A percentile compares a stretch with the other conserved stretches of the same genome.
phyloP scores from a whole-genome alignment of 192 early-diverging fungal species.

The Cetraspora pellucida region DNA sequence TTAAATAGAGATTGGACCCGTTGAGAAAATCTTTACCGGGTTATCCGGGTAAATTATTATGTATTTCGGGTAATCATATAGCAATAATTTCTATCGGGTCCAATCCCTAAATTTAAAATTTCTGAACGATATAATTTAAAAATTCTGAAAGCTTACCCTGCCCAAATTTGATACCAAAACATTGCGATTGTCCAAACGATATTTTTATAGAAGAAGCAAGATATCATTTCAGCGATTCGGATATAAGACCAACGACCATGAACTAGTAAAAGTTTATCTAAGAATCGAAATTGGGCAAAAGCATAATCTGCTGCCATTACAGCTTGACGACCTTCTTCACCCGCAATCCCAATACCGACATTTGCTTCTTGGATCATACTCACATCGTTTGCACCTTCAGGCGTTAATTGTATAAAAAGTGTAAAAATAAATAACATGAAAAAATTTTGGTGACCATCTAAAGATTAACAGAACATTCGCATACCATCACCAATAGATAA shows the following conservation, averaged over 20 bases:
- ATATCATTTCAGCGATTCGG: conserved; percentile 81
- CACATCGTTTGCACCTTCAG: conserved; percentile 88
- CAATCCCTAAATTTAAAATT: too few species aligned
- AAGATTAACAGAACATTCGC: neutral
- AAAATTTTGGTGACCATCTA: neutral
- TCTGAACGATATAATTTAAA: conserved; percentile 6
- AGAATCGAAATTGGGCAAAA: conserved; percentile 86
- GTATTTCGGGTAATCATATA: too few species aligned
- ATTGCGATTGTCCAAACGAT: conserved; percentile 85
- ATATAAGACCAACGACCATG: conserved; percentile 94
- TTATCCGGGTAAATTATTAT: too few species aligned
- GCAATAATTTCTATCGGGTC: too few species aligned
- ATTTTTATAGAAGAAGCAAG: conserved; percentile 97
- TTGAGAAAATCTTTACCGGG: too few species aligned
- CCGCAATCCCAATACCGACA: conserved; percentile 91
- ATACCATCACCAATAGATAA: conserved; percentile 88
- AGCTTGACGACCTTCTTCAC: conserved; percentile 94
- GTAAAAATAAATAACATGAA: neutral
- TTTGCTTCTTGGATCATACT: conserved; percentile 98
- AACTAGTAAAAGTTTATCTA: conserved; percentile 82
- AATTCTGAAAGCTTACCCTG: conserved; percentile 54
- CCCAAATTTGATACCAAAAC: conserved; percentile 91
- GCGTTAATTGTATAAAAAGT: neutral
- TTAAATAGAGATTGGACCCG: too few species aligned
- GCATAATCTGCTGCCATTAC: conserved; percentile 92